Base-by-base conservation (phyloP, 768 basidiomycete genomes). In the Goffeauzyma gilvescens region DNA sequence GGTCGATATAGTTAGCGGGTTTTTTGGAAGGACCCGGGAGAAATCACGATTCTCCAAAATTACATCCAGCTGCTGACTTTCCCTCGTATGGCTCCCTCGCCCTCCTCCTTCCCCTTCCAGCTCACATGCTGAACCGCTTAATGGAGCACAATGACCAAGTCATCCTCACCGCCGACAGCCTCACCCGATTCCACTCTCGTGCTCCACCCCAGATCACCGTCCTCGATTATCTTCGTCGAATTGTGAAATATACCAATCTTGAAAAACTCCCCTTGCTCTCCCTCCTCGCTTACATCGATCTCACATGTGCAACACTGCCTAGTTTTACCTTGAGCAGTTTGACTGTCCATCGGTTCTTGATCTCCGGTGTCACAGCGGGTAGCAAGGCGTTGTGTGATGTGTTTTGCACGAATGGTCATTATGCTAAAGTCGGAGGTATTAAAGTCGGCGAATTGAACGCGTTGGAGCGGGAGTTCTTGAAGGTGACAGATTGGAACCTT, bases 331-430 rank as follows among this genome's bases (percentile, higher is more conserved):
- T 98, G 51, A 84, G 85, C 27, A 90, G 87, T 27, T 75, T 96
- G 56, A 96, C 90, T 18, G 86, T 86, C 57, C 93, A 98, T 67
- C 85, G 93, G 46, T 96, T 98, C 67, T 72, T 95, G 59, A 95
- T 96, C 67, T 74, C 90, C 33, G 76, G 85, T 53, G 79, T 95
- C 63, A 76, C 82, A 23, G 84, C 87, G 46, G 80, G 84, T 49
- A 81, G 78, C 68, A 96, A 98, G 66, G 85, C 86, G 0, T 75
- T 95, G 33, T 89, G 83, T 65, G 93, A 98, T 67, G 75, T 77
- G 15, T 96, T 96, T 64, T 90, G 83, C 67, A 85, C 83, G 36
- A 96, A 96, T 63, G 75, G 72, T 44, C 75, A 89, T 58, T 96
- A 96, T 66, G 85, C 93, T 51, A 81, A 79, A 65, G 89, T 98